Evolutionary conservation across 345 rosid genomes (phyloP), one percentile per base, ranked within the genome.

Genomic region (Erodium maritimum): DNA sequence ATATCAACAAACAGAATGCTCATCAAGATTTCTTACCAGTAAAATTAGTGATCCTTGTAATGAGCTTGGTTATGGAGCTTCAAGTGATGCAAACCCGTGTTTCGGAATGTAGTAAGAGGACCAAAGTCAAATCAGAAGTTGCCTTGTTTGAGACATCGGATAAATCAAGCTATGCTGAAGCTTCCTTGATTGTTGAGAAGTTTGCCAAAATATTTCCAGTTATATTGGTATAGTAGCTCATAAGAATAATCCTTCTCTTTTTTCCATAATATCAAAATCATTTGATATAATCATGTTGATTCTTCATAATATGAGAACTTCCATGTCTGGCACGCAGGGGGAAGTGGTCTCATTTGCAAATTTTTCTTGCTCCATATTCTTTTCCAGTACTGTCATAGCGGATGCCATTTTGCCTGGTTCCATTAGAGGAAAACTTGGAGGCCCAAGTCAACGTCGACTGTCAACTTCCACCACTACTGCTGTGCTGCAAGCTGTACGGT

Each of bases 361-460:
- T 34, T 60, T 69, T 48, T 85, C 84, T 55, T 88, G 79, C 62
- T 81, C 88, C 20, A 65, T 86, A 69, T 84, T 88, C 71, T 82
- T 77, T 81, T 79, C 81, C 52, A 57, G 59, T 63, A 56, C 52
- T 62, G 74, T 59, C 61, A 58, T 75, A 53, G 82, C 73, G 56
- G 75, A 73, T 58, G 62, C 71, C 24, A 70, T 61, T 68, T 71
- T 91, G 60, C 86, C 98, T 66, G 62, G 83, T 69, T 78, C 95
- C 56, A 82, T 91, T 23, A 75, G 59, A 62, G 98, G 98, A 71
- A 91, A 77, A 75, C 87, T 91, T 59, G 98, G 95, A 54, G 98
- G 98, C 22, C 98, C 88, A 58, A 91, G 96, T 86, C 98, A 88
- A 73, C 91, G 96, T 10, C 83, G 98, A 55, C 70, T 91, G 69